Percentiles rank a stretch among this genome's conserved stretches.
Evolutionary conservation across 2,329 filamentous ascomycete species (phyloP).

Genomic region (Neoscytalidium dimidiatum): DNA sequence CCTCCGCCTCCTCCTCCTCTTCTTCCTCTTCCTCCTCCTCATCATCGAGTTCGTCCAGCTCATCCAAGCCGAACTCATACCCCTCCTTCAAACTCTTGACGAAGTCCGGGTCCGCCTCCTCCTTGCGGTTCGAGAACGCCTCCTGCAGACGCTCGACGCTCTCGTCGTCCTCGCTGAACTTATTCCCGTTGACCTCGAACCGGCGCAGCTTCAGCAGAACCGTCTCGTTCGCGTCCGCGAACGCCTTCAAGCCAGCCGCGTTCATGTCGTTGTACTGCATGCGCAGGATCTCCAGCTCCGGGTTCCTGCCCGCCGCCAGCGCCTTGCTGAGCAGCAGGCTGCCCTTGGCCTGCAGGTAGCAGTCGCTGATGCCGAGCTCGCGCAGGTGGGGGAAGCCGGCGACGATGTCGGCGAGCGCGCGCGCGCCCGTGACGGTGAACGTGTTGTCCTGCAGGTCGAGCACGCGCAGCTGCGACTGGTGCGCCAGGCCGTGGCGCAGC

Average conservation of each 20-base stretch:
- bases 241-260: conserved; percentile 67
- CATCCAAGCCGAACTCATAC: conserved; percentile 56
- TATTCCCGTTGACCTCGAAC: conserved; percentile 95
- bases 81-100: conserved; percentile 46
- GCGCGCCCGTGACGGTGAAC: conserved; percentile 80
- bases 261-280: conserved; percentile 96
- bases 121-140: conserved; percentile 71
- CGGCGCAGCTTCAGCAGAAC: conserved; percentile 76
- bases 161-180: conserved; percentile 83
- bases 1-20: conserved; percentile 68
- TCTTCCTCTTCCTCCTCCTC: conserved; percentile 82
- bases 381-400: conserved; percentile 72
- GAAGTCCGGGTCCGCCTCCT: conserved; percentile 45
- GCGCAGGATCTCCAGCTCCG: conserved; percentile 75
- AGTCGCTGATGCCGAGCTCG: conserved; percentile 89
- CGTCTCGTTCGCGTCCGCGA: conserved; percentile 68
- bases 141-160: conserved; percentile 68
- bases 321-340: conserved; percentile 72
- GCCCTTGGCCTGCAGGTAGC: conserved; percentile 75
- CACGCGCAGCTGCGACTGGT: conserved; percentile 68
- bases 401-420: conserved; percentile 74
- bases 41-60: conserved; percentile 77
- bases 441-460: conserved; percentile 98
- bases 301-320: conserved; percentile 73
- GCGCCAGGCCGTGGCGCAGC: conserved; percentile 73